Percentiles rank a stretch among this genome's conserved stretches.
Evolutionary conservation across 768 basidiomycete species (phyloP).

Genomic region (Termitomyces sp.): DNA sequence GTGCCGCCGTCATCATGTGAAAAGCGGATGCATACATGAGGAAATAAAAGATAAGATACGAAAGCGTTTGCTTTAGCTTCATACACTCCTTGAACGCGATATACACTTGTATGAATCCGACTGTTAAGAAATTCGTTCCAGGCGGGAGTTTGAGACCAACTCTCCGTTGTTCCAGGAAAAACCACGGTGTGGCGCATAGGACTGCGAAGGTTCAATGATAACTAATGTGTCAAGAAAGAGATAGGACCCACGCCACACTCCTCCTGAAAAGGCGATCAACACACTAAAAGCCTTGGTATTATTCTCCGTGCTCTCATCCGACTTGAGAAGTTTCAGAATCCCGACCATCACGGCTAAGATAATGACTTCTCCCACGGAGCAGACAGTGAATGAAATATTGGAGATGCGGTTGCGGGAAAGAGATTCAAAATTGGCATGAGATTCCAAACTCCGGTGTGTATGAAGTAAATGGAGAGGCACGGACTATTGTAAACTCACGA

Average conservation of each 20-base stretch:
- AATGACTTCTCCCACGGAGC: conserved; percentile 66
- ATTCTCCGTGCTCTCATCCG: conserved; percentile 59
- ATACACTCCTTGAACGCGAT: conserved; percentile 62
- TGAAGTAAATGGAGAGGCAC: not conserved
- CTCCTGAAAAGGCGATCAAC: conserved; percentile 77
- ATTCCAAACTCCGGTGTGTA: conserved; percentile 32
- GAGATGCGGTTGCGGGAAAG: conserved; percentile 70
- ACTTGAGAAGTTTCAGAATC: conserved; percentile 64
- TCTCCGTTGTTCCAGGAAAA: conserved; percentile 62
- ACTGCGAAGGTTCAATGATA: conserved; percentile 32
- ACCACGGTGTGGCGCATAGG: conserved; percentile 71
- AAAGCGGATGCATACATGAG: conserved; percentile 49
- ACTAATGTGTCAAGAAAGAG: not conserved
- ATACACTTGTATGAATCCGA: conserved; percentile 68
- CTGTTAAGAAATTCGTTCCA: conserved; percentile 51
- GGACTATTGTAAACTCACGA: conserved; percentile 29
- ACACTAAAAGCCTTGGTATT: conserved; percentile 76
- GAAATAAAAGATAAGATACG: conserved; percentile 75
- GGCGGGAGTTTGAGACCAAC: conserved; percentile 61
- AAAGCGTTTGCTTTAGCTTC: conserved; percentile 67
- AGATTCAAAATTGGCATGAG: conserved; percentile 56
- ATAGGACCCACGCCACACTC: conserved; percentile 58
- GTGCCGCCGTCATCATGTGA: not conserved
- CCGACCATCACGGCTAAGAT: conserved; percentile 74
- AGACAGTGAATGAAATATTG: conserved; percentile 70